Evolutionary conservation across 2,329 filamentous ascomycete genomes (phyloP), one percentile per base, ranked within the genome.

Genomic region (Fusarium solani-melongenae): DNA sequence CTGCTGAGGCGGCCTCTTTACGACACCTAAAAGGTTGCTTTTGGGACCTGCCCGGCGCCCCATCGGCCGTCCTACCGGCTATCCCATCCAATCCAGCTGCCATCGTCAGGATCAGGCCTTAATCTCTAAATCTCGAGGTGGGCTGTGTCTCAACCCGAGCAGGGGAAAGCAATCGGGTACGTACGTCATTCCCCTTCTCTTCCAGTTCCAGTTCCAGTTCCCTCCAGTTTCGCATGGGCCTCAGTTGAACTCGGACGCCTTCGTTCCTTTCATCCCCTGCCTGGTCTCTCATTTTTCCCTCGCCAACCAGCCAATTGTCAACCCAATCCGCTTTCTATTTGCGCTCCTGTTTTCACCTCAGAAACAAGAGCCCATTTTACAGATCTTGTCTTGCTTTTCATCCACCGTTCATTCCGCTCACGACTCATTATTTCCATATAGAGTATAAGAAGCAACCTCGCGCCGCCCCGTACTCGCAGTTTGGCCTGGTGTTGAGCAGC

Each of bases 141-240:
- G 67, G 70, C 71, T 73, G 67, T 73, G 71, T 67, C 62, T 73
- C 62, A 14, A 63, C 53, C 39, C 46, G 62, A 70, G 39, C 66
- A 65, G 64, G 57, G 56, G 51, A 59, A 63, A 49, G 41, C 57
- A 66, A 49, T 60, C 31, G 56, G 38, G 68, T 72, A 62, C 64
- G 56, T 72, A 62, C 68, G 56, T 72, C 44, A 69, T 71, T 60
- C 33, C 34, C 41, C 22, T 17, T 46, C 70, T 56, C 27, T 31
- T 31, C 29, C 29, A 29, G 27, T 29, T 29, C 27, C 27, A 29
- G 27, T 29, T 7, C 27, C 27, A 29, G 14, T 29, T 59, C 20
- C 66, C 41, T 27, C 22, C 60, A 61, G 49, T 58, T 22, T 20
- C 41, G 49, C 60, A 46, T 58, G 22, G 24, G 29, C 29, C 46